These are phyloP conservation scores for Crithidia fasciculata DNA, from an alignment of 208 protist genomes.

Conservation along the genomic window DNA sequence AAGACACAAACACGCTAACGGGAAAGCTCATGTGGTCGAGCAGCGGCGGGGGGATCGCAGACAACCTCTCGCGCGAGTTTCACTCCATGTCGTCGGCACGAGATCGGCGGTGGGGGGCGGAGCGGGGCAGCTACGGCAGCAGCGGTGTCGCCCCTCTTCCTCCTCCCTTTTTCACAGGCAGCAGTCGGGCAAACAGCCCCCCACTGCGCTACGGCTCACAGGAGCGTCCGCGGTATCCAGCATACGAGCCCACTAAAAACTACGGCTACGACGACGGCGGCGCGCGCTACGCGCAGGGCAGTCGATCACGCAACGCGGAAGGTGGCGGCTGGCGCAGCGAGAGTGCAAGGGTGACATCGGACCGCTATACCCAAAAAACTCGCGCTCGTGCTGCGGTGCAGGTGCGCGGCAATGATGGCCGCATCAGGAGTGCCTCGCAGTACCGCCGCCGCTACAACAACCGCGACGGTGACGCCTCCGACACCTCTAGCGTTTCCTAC, in stretches of 20 bases:
- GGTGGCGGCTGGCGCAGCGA: background rate
- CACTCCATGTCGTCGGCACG: slow-evolving; percentile 27
- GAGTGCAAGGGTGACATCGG: background rate
- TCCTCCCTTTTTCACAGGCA: background rate
- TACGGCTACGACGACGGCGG: slow-evolving; percentile 2
- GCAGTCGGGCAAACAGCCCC: background rate
- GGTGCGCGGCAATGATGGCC: background rate
- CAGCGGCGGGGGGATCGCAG: slow-evolving; percentile 3
- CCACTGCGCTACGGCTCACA: slow-evolving; percentile 18
- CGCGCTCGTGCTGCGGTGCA: background rate
- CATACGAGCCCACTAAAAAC: slow-evolving; percentile 3
- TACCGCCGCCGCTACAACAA: background rate
- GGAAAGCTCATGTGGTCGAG: background rate
- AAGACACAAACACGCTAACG: slow-evolving; percentile 2
- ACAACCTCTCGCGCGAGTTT: slow-evolving; percentile 26
- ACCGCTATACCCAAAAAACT: background rate
- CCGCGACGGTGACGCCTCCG: background rate
- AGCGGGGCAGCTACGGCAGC: background rate
- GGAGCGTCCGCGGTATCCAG: background rate
- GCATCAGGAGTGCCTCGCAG: background rate
- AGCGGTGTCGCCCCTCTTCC: background rate
- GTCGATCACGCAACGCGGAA: background rate
- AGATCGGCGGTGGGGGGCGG: background rate
- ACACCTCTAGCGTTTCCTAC: slow-evolving; percentile 7
- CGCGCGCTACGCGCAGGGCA: background rate